Evolutionary conservation across 2,329 filamentous ascomycete species (phyloP), one percentile per base, ranked within the genome.

Genomic region (Paracorniculantispora psalliotae): DNA sequence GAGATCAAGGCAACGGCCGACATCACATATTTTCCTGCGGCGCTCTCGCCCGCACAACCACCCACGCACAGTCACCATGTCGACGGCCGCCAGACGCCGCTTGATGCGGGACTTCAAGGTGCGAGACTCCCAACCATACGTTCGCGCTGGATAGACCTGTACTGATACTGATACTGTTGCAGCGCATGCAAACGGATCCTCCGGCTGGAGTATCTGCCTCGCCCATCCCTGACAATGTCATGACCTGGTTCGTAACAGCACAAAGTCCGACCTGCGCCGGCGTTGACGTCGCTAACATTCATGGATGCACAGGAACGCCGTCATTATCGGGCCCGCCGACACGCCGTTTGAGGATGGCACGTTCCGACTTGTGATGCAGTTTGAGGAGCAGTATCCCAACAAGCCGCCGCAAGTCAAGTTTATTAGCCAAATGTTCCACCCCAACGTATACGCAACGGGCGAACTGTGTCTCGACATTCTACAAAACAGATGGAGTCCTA

Each of bases 41-140:
- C 43, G 46, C 57, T 33, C 21, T 48, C 39, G 56, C 59, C 52
- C 47, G 56, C 60, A 35, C 47, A 47, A 17, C 28, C 41, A 12
- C 17, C 28, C 41, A 12, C 46, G 35, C 60, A 26, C 19, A 19
- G 46, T 61, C 66, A 71, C 52, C 61, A 81, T 81, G 93, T 97
- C 93, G 69, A 97, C 94, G 64, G 90, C 93, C 67, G 94, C 94
- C 67, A 89, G 94, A 73, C 90, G 94, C 73, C 91, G 94, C 72
- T 81, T 99, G 75, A 97, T 99, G 94, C 90, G 94, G 74, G 94
- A 97, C 81, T 97, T 97, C 85, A 97, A 97, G 89, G 92, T 96
- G 74, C 61, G 84, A 71, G 65, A 61, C 49, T 55, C 37, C 51
- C 49, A 48, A 46, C 28, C 48, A 37, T 52, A 2, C n/a, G 33